These are phyloP conservation scores for Aspergillus pseudotamarii DNA, from an alignment of 2,329 filamentous ascomycete genomes.

Conservation along the genomic window DNA sequence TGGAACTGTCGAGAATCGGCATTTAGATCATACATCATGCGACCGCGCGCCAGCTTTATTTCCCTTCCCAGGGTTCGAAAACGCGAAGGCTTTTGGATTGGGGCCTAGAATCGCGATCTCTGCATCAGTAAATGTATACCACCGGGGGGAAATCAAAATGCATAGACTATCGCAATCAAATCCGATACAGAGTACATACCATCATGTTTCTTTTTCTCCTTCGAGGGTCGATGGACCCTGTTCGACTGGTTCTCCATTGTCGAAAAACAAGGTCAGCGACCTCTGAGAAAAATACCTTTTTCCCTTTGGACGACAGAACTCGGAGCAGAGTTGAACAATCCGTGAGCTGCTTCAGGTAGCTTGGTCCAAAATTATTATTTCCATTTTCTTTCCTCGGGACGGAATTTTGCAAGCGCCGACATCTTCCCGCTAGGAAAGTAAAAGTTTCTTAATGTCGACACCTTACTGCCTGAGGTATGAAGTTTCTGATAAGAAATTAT, in stretches of 20 bases:
- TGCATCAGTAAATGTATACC: conserved; percentile 11
- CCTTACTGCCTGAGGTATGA: conserved; percentile 20
- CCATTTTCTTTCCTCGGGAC: conserved; percentile 27
- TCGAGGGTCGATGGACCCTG: conserved; percentile 80
- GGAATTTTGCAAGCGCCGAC: conserved; percentile 27
- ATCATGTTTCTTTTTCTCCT: conserved; percentile 80
- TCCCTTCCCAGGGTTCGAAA: conserved; percentile 77
- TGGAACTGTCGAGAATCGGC: neutral
- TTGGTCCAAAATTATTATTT: conserved; percentile 39
- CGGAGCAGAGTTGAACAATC: conserved; percentile 16
- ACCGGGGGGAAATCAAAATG: neutral
- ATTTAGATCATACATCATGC: conserved; percentile 52
- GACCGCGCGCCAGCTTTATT: conserved; percentile 66
- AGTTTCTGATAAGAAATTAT: neutral
- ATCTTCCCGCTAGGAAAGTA: conserved; percentile 14
- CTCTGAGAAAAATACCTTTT: conserved; percentile 23
- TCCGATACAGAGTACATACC: conserved; percentile 49
- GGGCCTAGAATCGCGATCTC: conserved; percentile 53
- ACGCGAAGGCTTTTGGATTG: conserved; percentile 91
- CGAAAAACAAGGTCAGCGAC: conserved; percentile 29
- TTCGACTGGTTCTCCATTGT: conserved; percentile 82
- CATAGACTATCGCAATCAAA: neutral
- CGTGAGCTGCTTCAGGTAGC: conserved; percentile 21
- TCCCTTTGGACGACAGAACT: conserved; percentile 16
- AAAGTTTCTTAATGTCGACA: conserved; percentile 15